phyloP scores from a whole-genome alignment of 2,329 filamentous ascomycete genomes.

The Lachnellula occidentalis region DNA sequence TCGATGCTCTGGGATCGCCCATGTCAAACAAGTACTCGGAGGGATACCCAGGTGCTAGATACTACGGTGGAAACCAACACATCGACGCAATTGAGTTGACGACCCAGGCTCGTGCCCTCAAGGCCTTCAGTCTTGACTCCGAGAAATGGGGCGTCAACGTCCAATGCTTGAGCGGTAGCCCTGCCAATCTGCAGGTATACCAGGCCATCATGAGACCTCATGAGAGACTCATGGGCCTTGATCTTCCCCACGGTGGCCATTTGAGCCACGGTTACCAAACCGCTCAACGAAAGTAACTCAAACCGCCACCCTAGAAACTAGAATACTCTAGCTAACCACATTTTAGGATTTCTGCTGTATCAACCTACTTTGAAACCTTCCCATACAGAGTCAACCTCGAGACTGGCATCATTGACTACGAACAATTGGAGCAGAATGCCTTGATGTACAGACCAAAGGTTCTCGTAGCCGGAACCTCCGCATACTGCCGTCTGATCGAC shows the following conservation, averaged over 20 bases:
- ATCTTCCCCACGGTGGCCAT: conserved; percentile 93
- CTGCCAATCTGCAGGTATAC: conserved; percentile 97
- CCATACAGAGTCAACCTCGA: conserved; percentile 86
- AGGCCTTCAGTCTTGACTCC: conserved; percentile 80
- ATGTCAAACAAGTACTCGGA: conserved; percentile 99
- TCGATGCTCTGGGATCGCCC: conserved; percentile 89
- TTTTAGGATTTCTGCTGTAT: conserved; percentile 81
- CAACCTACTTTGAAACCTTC: conserved; percentile 98
- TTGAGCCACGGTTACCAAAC: conserved; percentile 97
- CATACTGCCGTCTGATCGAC: conserved; percentile 97
- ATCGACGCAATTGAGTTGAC: conserved; percentile 94
- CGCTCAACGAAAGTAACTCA: conserved; percentile 74
- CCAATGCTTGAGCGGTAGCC: conserved; percentile 85
- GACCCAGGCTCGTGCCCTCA: conserved; percentile 89
- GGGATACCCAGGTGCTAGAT: conserved; percentile 94
- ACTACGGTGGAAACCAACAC: conserved; percentile 99
- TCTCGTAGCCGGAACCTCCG: conserved; percentile 92
- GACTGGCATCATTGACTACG: conserved; percentile 97
- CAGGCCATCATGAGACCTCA: conserved; percentile 95
- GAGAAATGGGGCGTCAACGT: conserved; percentile 98
- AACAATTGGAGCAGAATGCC: conserved; percentile 83
- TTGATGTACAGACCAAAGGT: conserved; percentile 92
- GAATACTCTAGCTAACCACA: conserved; percentile 12
- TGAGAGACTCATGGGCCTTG: conserved; percentile 94
- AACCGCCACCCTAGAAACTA: not conserved